A percentile compares a stretch with the other conserved stretches of the same genome.
These are phyloP conservation scores for Coniochaeta prunicola DNA, from an alignment of 2,329 filamentous ascomycete species.

Conservation along the genomic window DNA sequence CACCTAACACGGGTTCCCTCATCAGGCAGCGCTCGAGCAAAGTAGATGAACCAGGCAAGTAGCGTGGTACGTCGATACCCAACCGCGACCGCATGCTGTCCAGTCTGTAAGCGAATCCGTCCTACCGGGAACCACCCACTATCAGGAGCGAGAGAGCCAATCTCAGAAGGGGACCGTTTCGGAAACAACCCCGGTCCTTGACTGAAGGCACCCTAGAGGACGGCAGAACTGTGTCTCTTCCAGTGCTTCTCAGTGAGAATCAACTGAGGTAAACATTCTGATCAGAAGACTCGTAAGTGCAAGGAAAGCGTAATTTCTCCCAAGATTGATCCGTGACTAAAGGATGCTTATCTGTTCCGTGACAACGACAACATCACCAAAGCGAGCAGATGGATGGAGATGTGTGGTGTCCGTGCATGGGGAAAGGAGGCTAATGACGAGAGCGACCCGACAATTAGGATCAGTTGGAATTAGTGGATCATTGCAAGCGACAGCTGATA, in stretches of 20 bases:
- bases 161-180: neutral
- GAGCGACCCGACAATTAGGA: neutral
- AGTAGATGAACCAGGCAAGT: neutral
- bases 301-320: neutral
- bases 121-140: neutral
- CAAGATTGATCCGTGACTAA: neutral
- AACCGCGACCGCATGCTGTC: neutral
- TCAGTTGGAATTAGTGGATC: neutral
- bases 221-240: neutral
- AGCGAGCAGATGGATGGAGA: neutral
- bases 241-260: neutral
- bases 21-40: neutral
- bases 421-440: neutral
- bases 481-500: neutral
- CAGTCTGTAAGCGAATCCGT: neutral
- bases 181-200: neutral
- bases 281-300: no score
- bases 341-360: neutral
- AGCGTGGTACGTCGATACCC: neutral
- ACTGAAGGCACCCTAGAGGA: neutral
- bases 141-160: neutral
- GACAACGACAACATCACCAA: neutral
- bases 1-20: neutral
- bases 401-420: neutral
- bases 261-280: neutral